Base-by-base conservation (phyloP, 2,329 filamentous ascomycete species). In the Xylariales sp. region DNA sequence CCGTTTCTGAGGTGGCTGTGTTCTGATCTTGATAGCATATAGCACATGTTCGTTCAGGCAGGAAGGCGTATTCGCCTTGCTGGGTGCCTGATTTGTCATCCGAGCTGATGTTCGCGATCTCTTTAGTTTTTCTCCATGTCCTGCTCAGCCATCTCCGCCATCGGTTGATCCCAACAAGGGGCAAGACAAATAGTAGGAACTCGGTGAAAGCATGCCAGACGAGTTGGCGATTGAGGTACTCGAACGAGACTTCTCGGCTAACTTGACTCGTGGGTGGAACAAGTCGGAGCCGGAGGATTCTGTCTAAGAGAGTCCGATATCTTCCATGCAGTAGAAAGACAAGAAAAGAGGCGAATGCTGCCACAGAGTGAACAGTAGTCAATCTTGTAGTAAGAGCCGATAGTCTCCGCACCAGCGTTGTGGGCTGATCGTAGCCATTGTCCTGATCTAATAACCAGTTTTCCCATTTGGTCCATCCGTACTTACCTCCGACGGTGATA, bases 171-270 rank as follows among this genome's bases (percentile, higher is more conserved):
- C 93, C 93, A 31, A 98, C 86, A n/a, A 98, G 76, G 0, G 93
- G 93, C n/a, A 98, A 74, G 14, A 97, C 78, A 62, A 97, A 98
- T 22, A 98, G 77, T n/a, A 98, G 72, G 55, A 98, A 98, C 61
- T 98, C 93, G 19, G 93, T 98, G 56, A 98, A 95, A n/a, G 93
- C 93, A 65, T 98, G 93, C 93, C 93, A 98, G 27, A 98, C 93
- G 9, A 98, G 80, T 66, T 98, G 93, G 35, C 93, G 83, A 62
- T 98, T 98, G 37, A 97, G 78, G 57, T 96, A 97, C 65, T 98
- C 93, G 59, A 98, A 97, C 1, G 88, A 95, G 19, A 98, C 90
- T 63, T 97, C 89, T 22, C 91, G 78, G 59, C 81, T 88, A 49
- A 94, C 85, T 59, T 95, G 87, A 56, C 80, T 88, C 3, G 85